Percentiles rank a stretch among this genome's conserved stretches.
Conservation (phyloP, 768 basidiomycete genomes). For the Suillus americanus region DNA sequence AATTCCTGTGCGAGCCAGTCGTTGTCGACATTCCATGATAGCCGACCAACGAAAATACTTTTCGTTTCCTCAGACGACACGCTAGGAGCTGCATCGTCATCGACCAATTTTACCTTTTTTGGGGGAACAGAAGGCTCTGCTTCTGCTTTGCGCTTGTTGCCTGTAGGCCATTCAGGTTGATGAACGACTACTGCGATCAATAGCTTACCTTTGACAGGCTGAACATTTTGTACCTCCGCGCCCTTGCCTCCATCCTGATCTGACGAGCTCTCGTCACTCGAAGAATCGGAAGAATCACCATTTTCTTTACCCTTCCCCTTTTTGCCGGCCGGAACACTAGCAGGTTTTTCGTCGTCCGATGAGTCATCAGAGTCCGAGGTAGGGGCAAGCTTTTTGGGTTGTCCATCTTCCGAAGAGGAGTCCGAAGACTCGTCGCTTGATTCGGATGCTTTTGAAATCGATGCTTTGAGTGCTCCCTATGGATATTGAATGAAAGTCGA, state of each 20-base stretch:
- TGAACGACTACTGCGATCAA: slow-evolving; percentile 4
- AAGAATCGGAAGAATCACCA: slow-evolving; percentile 7
- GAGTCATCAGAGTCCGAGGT: slow-evolving; percentile 14
- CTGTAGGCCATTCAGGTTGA: slow-evolving; percentile 8
- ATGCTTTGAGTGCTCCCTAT: slow-evolving; percentile 19
- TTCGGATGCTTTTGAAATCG: slow-evolving; percentile 22
- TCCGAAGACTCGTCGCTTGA: slow-evolving; percentile 29
- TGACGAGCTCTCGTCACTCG: slow-evolving; percentile 33
- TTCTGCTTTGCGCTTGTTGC: slow-evolving; percentile 82
- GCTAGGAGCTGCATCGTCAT: slow-evolving; percentile 41
- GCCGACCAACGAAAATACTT: slow-evolving; percentile 86
- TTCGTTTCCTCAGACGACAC: slow-evolving; percentile 48
- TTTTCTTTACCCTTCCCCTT: slow-evolving; percentile 5
- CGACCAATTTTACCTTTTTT: slow-evolving; percentile 82
- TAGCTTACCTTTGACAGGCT: slow-evolving; percentile 39
- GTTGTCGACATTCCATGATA: slow-evolving; percentile 97
- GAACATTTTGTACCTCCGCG: slow-evolving; percentile 57
- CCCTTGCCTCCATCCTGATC: slow-evolving; percentile 37
- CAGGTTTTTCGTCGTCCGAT: slow-evolving; percentile 16
- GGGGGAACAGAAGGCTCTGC: slow-evolving; percentile 54
- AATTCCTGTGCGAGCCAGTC: slow-evolving; percentile 95
- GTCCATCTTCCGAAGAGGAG: slow-evolving; percentile 34
- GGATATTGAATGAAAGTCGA: neutral
- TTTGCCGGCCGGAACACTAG: neutral
- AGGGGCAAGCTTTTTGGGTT: slow-evolving; percentile 20